Conservation (phyloP, 768 basidiomycete species). For the Fistulinella prunicolor region DNA sequence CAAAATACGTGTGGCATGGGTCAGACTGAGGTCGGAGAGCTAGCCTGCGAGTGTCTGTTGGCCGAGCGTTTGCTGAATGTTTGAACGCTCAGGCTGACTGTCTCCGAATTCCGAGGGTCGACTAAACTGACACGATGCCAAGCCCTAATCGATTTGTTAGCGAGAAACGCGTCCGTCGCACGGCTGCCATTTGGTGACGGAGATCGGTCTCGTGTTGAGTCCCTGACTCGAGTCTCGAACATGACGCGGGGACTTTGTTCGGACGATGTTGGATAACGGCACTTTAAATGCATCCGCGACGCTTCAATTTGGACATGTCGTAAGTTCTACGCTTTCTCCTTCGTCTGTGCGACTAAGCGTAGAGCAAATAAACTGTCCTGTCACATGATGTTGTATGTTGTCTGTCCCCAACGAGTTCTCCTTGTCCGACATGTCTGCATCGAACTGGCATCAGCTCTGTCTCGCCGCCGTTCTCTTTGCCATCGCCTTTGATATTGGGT, state of each 20-base stretch:
- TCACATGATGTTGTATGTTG: background rate
- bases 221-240: too few species aligned
- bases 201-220: too few species aligned
- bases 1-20: background rate
- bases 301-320: background rate
- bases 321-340: too few species aligned
- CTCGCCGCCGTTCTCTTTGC: slow-evolving; percentile 10
- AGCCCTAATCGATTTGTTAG: too few species aligned
- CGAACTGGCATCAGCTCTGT: slow-evolving; percentile 12
- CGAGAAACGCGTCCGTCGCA: slow-evolving; percentile 6
- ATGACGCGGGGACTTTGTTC: background rate
- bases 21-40: background rate
- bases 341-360: too few species aligned
- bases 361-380: too few species aligned
- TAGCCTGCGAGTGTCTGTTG: background rate
- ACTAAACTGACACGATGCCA: background rate
- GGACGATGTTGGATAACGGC: background rate
- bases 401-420: background rate
- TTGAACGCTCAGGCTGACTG: too few species aligned
- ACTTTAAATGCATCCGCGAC: background rate
- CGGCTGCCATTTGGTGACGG: slow-evolving; percentile 5
- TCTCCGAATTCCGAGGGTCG: background rate
- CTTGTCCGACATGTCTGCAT: background rate
- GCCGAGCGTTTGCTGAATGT: too few species aligned
- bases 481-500: slow-evolving; percentile 2